Evolutionary conservation across 75 land plant genomes (phyloP), one percentile per base, ranked within the genome.

Genomic region (Isoetes taiwanensis): DNA sequence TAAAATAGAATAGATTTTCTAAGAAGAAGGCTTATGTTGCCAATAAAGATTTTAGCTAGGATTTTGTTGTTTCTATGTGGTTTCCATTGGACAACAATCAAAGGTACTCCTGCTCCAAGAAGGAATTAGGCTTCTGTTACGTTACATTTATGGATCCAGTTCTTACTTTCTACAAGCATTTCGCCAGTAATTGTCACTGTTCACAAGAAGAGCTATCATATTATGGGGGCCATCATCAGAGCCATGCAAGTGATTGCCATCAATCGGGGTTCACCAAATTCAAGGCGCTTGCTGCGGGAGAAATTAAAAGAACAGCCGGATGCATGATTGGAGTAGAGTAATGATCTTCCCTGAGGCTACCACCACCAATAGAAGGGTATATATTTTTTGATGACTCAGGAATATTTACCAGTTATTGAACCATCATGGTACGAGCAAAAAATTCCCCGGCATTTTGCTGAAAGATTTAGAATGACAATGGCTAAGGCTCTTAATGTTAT

Each of bases 341-440:
- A 66, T 66, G 69, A 43, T 66, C 0, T 66, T 66, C 41, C 69
- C 69, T 0, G 69, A 66, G 65, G 69, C 64, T 10, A 60, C 69
- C 2, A 66, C 69, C 64, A 66, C 69, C 23, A 66, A 66, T 30
- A 63, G 69, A 1, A 66, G 52, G 31, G 25, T 28, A 8, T 55
- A n/a, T n/a, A n/a, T n/a, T n/a, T n/a, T n/a, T n/a, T n/a, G n/a
- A n/a, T n/a, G n/a, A 23, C 43, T 53, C 64, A 59, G 52, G 69
- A 66, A 63, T 66, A 66, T 38, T 33, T 66, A 19, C 69, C 69
- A 3, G 54, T 66, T 27, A 59, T 66, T 0, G 0, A 59, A 17
- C 69, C 69, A 5, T 59, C 38, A 17, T 1, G 40, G 30, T 24
- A 26, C 27, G 69, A 66, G 28, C 30, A 33, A 23, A 59, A 16